Evolutionary conservation across 2,329 filamentous ascomycete species (phyloP).

Genomic region (Cordyceps tenuipes): DNA sequence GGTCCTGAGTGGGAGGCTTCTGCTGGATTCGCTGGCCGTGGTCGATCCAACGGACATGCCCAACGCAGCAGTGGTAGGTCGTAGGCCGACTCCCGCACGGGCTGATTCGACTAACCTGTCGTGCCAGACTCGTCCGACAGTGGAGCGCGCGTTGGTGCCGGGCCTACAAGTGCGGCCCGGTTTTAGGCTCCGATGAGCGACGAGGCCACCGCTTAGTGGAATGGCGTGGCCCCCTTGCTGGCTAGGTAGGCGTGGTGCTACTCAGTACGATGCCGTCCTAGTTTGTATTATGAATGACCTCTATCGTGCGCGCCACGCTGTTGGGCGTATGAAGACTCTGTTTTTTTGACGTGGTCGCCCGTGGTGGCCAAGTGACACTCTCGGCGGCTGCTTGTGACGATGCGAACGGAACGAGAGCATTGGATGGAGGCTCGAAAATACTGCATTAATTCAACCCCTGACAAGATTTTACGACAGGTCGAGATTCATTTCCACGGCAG

Average conservation of each 20-base stretch:
- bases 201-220: background rate
- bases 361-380: background rate
- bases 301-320: background rate
- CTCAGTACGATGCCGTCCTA: background rate
- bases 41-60: slow-evolving; percentile 51
- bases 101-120: background rate
- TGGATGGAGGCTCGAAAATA: slow-evolving; percentile 31
- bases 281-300: slow-evolving; percentile 9
- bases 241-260: slow-evolving; percentile 12
- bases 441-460: slow-evolving; percentile 31
- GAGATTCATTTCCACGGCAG: slow-evolving; percentile 20
- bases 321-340: background rate
- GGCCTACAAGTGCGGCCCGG: slow-evolving; percentile 22
- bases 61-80: slow-evolving; percentile 52
- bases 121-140: slow-evolving; percentile 35
- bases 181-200: background rate
- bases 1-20: slow-evolving; percentile 54
- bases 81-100: background rate
- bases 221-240: slow-evolving; percentile 14
- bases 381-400: slow-evolving; percentile 28
- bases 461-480: slow-evolving; percentile 30
- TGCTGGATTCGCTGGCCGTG: slow-evolving; percentile 44
- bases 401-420: slow-evolving; percentile 29
- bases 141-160: slow-evolving; percentile 29
- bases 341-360: slow-evolving; percentile 7